A percentile compares a stretch with the other conserved stretches of the same genome.
Conservation (phyloP, 2,329 filamentous ascomycete genomes). For the Xylaria sp. region DNA sequence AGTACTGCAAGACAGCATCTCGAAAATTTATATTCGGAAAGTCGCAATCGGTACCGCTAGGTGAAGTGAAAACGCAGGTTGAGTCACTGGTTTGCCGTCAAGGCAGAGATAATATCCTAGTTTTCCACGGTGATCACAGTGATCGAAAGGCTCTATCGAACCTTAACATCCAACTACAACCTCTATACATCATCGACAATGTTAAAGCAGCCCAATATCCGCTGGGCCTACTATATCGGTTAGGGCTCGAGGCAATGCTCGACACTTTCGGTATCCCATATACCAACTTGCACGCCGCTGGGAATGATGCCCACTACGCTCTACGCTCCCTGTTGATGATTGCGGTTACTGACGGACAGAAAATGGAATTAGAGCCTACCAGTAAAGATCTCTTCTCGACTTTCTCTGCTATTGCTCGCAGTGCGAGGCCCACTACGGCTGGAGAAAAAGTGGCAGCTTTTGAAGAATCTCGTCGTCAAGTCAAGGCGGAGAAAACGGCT, state of each 20-base stretch:
- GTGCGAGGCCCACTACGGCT: slow-evolving; percentile 21
- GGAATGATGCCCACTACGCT: slow-evolving; percentile 31
- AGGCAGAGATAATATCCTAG: background rate
- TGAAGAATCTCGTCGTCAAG: slow-evolving; percentile 20
- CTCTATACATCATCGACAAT: slow-evolving; percentile 5
- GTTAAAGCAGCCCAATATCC: slow-evolving; percentile 20
- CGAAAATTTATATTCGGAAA: slow-evolving; percentile 26
- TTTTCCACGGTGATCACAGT: slow-evolving; percentile 1
- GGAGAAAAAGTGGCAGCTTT: slow-evolving; percentile 23
- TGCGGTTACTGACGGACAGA: slow-evolving; percentile 23
- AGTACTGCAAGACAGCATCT: slow-evolving; percentile 30
- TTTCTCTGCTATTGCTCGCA: slow-evolving; percentile 26
- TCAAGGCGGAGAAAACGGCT: slow-evolving; percentile 27
- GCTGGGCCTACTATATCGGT: slow-evolving; percentile 23
- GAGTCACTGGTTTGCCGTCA: slow-evolving; percentile 17
- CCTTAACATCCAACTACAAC: background rate
- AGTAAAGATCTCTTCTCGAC: slow-evolving; percentile 23
- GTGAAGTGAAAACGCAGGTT: slow-evolving; percentile 26
- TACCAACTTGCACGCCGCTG: slow-evolving; percentile 30
- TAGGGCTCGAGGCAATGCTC: slow-evolving; percentile 31
- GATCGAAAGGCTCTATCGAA: background rate
- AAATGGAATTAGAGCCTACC: slow-evolving; percentile 10
- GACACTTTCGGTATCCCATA: slow-evolving; percentile 33
- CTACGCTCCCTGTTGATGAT: slow-evolving; percentile 32
- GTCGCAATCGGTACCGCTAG: slow-evolving; percentile 25